Base-by-base conservation (phyloP, 768 basidiomycete genomes). In the Leccinum uliginosum region DNA sequence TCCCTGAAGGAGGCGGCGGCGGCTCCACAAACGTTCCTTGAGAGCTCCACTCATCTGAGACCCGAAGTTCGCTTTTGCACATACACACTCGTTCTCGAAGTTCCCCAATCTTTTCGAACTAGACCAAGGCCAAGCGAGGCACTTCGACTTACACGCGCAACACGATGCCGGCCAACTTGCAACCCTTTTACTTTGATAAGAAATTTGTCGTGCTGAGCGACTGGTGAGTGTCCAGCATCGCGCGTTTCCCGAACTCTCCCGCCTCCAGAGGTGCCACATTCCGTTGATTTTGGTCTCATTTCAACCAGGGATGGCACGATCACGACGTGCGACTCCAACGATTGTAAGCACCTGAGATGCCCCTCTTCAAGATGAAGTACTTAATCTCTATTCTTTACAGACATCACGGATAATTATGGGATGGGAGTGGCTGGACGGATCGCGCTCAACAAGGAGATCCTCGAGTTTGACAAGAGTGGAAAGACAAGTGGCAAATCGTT, bases 281-380 rank as follows among this genome's bases (percentile, higher is more conserved):
- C 38, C 38, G 10, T 40, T 40, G 10, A 12, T 10, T 17, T 19
- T 19, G 40, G 19, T 43, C 19, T 43, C 11, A 43, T 43, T 43
- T 43, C 40, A 43, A 19, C 69, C 17, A 47, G 90, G 91, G 90
- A 93, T 75, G 90, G 90, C 65, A 98, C 94, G 14, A 96, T 98
- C 74, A 96, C 94, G 3, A 93, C 83, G 40, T 83, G 82, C 66
- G 94, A 98, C 69, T 93, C 91, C 7, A 98, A 98, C 71, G 94
- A 97, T 65, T 93, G 89, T 93, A 68, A 59, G 85, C 24, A 14
- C 3, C 12, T 21, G 17, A 38, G 26, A n/a, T 23, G 11, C 49
- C n/a, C 10, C 9, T 34, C n/a, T n/a, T 60, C 32, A 29, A 30
- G 30, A 50, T 12, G 50, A 21, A 3, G 3, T 3, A 26, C 21